Base-by-base conservation (phyloP, 2,329 filamentous ascomycete genomes). In the Rutstroemia sp. region DNA sequence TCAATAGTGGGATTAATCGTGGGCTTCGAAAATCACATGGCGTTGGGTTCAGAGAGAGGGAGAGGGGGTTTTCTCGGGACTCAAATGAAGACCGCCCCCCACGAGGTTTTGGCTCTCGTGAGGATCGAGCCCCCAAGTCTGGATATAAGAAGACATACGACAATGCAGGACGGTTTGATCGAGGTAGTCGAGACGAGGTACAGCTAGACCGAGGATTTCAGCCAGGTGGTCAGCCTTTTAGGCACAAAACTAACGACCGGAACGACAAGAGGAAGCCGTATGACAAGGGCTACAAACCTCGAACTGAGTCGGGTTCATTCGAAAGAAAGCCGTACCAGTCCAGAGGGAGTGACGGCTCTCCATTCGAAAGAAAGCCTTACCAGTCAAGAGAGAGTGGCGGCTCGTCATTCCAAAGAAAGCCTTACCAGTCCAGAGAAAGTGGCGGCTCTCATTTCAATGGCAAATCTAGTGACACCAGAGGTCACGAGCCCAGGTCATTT, bases 1-100 rank as follows among this genome's bases (percentile, higher is more conserved):
- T 89, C 42, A 80, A 76, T 58, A 87, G 86, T 9, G 86, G 86
- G 45, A 90, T 91, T 65, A 80, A 83, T 61, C 76, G 79, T 47
- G 87, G 87, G 14, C 75, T 89, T 54, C 81, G 83, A 65, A 73
- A 69, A 70, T 80, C 62, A 62, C 76, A 65, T 64, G 69, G 69
- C 17, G 56, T 64, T 52, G 68, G 61, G 9, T 66, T 69, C 42
- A 62, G 65, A 44, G 63, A 60, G 25, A 63, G 59, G 48, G 57
- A 61, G 7, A 60, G 55, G 42, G 46, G 19, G 12, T n/a, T 48
- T 6, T 42, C 17, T 50, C 53, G 46, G n/a, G 25, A 37, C 3
- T 5, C 27, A n/a, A 34, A 45, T 37, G 38, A 17, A 17, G 39
- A 42, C 17, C 14, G 7, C 39, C 8, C 39, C 3, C 14, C 39